phyloP scores from a whole-genome alignment of 83 land plant species.

The Diphasiastrum complanatum region DNA sequence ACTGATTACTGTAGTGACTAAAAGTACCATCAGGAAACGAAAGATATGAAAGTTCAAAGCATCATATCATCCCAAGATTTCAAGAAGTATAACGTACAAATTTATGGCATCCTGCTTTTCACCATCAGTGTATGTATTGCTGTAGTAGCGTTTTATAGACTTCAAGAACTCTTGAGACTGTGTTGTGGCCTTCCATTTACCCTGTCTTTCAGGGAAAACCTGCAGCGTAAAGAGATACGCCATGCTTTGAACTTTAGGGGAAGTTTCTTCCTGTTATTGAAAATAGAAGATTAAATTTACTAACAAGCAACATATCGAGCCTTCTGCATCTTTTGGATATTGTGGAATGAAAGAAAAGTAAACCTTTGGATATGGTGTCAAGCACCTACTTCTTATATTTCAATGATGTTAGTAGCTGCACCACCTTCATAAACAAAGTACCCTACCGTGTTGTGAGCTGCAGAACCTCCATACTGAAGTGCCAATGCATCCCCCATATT shows the following conservation, averaged over 20 bases:
- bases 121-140: slow-evolving; percentile 97
- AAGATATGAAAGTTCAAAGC: neutral
- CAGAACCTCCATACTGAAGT: slow-evolving; percentile 98
- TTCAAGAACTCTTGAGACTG: slow-evolving; percentile 92
- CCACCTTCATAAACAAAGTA: neutral
- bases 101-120: slow-evolving; percentile 99
- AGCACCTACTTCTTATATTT: too few relatives aligned
- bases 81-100: slow-evolving; percentile 37
- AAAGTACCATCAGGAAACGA: neutral
- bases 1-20: neutral
- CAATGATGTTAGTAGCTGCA: too few relatives aligned
- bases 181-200: slow-evolving; percentile 98
- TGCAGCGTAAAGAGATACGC: slow-evolving; percentile 10
- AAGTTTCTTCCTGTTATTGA: neutral
- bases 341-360: too few relatives aligned
- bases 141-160: slow-evolving; percentile 88
- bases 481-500: slow-evolving; percentile 98
- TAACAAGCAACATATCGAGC: neutral
- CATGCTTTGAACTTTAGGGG: neutral
- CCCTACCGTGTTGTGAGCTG: slow-evolving; percentile 86
- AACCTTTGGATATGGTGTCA: too few relatives aligned
- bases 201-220: slow-evolving; percentile 99
- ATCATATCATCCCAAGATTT: neutral
- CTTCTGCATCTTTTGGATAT: too few relatives aligned
- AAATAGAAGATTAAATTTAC: neutral